Evolutionary conservation across 1,284 basidiomycete species (phyloP).

Genomic region (Anthracocystis setariae): DNA sequence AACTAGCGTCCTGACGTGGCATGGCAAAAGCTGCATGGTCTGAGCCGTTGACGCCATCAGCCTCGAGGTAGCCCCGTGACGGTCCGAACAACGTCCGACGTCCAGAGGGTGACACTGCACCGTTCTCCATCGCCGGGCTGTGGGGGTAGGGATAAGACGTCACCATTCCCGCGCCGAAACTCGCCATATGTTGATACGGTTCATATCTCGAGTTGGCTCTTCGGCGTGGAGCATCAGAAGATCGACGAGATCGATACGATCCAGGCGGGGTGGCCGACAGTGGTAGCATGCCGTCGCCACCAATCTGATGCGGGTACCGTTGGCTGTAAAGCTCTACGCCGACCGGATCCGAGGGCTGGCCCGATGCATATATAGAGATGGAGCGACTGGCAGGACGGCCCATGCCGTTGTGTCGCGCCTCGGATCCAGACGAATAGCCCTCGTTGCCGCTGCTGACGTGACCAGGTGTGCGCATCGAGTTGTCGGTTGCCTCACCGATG

Average conservation of each 20-base stretch:
- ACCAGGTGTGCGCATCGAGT: conserved; percentile 21
- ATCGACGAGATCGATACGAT: conserved; percentile 20
- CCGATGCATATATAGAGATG: conserved; percentile 31
- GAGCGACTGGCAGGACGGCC: conserved; percentile 23
- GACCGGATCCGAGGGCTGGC: conserved; percentile 10
- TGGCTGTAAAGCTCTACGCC: conserved; percentile 24
- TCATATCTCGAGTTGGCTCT: conserved; percentile 41
- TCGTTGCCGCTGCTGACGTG: conserved; percentile 46
- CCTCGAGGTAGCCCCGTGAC: conserved; percentile 16
- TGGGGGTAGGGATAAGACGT: conserved; percentile 21
- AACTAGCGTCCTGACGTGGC: conserved; percentile 21
- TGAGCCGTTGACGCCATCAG: conserved; percentile 4
- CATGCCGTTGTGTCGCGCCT: conserved; percentile 28
- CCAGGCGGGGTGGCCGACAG: conserved; percentile 18
- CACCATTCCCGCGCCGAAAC: conserved; percentile 18
- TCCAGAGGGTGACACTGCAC: conserved; percentile 14
- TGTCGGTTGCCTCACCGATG: conserved; percentile 67
- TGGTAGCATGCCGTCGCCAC: conserved; percentile 35
- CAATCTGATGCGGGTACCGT: conserved; percentile 44
- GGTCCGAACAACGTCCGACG: conserved; percentile 13
- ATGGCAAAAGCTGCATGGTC: conserved; percentile 10
- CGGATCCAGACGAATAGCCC: conserved; percentile 38
- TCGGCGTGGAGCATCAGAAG: conserved; percentile 34
- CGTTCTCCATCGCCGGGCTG: conserved; percentile 8
- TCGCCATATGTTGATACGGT: conserved; percentile 17